Conservation (phyloP, 2,329 filamentous ascomycete species). For the Colletotrichum sp. region DNA sequence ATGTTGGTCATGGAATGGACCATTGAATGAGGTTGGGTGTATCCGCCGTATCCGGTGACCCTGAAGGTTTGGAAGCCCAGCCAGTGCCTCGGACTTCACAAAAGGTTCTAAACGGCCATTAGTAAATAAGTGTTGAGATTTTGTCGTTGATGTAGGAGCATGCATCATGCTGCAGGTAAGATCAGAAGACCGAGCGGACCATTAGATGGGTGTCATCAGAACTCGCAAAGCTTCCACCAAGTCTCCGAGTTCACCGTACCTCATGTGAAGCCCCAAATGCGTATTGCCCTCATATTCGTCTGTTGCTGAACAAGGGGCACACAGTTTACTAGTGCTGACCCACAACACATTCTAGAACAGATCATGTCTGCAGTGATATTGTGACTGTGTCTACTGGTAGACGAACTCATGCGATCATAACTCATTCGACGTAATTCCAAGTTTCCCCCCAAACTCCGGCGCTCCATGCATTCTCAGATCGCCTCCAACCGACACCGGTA, state of each 20-base stretch:
- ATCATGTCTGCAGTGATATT: neutral
- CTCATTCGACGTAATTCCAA: neutral
- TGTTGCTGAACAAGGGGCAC: neutral
- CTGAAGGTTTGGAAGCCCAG: neutral
- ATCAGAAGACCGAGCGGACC: neutral
- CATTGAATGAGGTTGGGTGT: accelerated
- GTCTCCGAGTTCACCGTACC: neutral
- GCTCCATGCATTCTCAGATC: neutral
- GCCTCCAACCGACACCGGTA: neutral
- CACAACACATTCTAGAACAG: neutral
- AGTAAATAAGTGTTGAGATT: neutral
- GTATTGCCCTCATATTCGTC: neutral
- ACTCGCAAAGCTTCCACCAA: neutral
- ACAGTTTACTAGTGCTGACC: neutral
- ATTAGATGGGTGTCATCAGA: neutral
- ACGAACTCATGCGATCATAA: neutral
- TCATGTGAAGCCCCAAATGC: neutral
- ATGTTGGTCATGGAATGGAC: neutral
- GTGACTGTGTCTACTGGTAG: neutral
- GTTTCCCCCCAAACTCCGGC: neutral
- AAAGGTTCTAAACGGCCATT: accelerated
- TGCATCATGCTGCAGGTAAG: neutral
- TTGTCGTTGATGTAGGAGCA: neutral
- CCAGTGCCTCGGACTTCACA: accelerated
- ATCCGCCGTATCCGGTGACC: neutral